Base-by-base conservation (phyloP, 2,329 filamentous ascomycete genomes). In the Nigrospora sphaerica region DNA sequence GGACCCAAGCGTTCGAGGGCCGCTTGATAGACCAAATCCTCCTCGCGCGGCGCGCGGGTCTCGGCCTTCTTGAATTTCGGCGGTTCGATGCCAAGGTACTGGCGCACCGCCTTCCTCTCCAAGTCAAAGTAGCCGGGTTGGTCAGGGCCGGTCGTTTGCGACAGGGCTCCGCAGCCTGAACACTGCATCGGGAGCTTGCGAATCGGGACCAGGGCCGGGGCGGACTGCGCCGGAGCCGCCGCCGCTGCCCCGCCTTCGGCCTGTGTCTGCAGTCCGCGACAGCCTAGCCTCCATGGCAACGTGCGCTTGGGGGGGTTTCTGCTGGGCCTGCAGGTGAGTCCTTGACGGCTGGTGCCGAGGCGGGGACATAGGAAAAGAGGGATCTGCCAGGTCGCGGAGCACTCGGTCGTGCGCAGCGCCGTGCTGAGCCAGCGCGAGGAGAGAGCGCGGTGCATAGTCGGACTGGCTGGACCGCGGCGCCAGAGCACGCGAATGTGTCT, bases 81-180 rank as follows among this genome's bases (percentile, higher is more conserved):
- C 9, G 61, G 50, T n/a, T 67, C 50, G 12, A 63, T 37, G 3
- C 62, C 63, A 11, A 78, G 52, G 57, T 75, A 83, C 32, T 64
- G 66, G 52, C 62, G 69, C 4, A 83, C 72, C 2, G 71, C 67
- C 54, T 70, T 80, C 51, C 77, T 74, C 33, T 60, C 61, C 28
- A 75, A 46, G 48, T 77, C 69, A 57, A 74, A 85, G 61, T 77
- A 83, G 4, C 79, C 79, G 6, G 83, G 67, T 49, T 75, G 66
- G 28, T 73, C 61, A 1, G 74, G 62, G 16, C 75, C 62, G 0
- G 61, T 59, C 0, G 73, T 80, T 60, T 86, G 83, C 39, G 79
- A 71, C 54, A 83, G 71, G 13, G 82, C 81, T 39, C 83, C 83
- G 58, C 83, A 86, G 33, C 83, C 83, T 12, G 72, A 71, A 54